Percentiles rank a stretch among this genome's conserved stretches.
Evolutionary conservation across 306 rosid species (phyloP).

Genomic region (Argentina anserina): DNA sequence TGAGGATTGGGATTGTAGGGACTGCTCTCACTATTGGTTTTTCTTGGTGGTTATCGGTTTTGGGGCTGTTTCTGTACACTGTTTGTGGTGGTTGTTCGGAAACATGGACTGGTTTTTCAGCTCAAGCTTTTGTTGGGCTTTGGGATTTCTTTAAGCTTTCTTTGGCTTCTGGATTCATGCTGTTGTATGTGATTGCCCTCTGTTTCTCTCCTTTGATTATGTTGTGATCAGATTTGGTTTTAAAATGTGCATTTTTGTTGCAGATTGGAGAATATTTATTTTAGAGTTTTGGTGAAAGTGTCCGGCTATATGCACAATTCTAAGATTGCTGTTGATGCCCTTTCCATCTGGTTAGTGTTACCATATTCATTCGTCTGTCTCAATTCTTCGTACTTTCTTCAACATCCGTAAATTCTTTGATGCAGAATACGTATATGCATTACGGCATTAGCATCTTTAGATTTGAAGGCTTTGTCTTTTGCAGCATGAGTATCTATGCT

Average conservation of each 20-base stretch:
- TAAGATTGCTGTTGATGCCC: conserved; percentile 57
- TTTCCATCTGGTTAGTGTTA: conserved; percentile 54
- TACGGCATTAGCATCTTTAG: background rate
- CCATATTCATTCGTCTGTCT: background rate
- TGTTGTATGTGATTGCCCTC: conserved; percentile 38
- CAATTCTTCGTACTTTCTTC: conserved; percentile 3
- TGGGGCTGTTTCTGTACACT: conserved; percentile 43
- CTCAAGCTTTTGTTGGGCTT: conserved; percentile 55
- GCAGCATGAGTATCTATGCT: conserved; percentile 56
- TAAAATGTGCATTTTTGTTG: conserved; percentile 10
- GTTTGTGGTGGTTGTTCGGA: conserved; percentile 50
- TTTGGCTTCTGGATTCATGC: conserved; percentile 68
- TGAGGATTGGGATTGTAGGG: conserved; percentile 48
- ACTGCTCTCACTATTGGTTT: conserved; percentile 52
- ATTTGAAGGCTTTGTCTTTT: conserved; percentile 11
- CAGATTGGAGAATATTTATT: conserved; percentile 74
- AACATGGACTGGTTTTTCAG: conserved; percentile 68
- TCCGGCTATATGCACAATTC: conserved; percentile 51
- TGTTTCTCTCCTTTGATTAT: background rate
- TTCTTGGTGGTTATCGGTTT: conserved; percentile 59
- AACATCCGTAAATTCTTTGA: background rate
- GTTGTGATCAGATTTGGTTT: background rate
- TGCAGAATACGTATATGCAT: background rate
- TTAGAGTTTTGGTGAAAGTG: conserved; percentile 46
- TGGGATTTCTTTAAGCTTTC: conserved; percentile 69